Percentiles rank a stretch among this genome's conserved stretches.
Evolutionary conservation across 2,329 filamentous ascomycete genomes (phyloP).

Genomic region (Penicillium sp.): DNA sequence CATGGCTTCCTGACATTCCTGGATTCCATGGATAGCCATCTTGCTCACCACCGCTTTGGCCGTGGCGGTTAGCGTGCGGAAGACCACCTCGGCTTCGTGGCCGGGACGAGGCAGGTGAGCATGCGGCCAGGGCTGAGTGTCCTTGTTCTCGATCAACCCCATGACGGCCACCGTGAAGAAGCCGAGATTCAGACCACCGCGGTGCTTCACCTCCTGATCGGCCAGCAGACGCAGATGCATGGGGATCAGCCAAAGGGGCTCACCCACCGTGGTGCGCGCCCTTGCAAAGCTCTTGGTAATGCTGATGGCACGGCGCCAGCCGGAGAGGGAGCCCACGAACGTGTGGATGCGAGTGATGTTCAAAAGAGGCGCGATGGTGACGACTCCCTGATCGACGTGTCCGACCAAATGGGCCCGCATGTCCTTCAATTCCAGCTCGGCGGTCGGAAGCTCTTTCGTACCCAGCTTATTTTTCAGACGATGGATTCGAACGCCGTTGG

Average conservation of each 20-base stretch:
- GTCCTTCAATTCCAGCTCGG: conserved; percentile 61
- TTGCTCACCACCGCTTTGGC: conserved; percentile 34
- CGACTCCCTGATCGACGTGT: conserved; percentile 58
- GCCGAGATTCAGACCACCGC: conserved; percentile 32
- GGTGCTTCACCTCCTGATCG: conserved; percentile 35
- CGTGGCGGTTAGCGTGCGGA: conserved; percentile 27
- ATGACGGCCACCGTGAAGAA: conserved; percentile 30
- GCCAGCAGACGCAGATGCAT: conserved; percentile 39
- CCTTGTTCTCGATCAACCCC: conserved; percentile 50
- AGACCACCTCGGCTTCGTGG: conserved; percentile 21
- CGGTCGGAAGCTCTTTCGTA: conserved; percentile 56
- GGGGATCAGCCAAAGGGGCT: conserved; percentile 34
- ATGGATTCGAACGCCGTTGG: conserved; percentile 61
- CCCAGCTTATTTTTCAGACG: conserved; percentile 68
- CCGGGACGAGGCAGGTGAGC: conserved; percentile 42
- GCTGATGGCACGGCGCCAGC: conserved; percentile 36
- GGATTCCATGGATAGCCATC: conserved; percentile 25
- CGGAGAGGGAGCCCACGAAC: conserved; percentile 32
- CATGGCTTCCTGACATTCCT: conserved; percentile 36
- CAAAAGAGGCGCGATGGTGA: conserved; percentile 62
- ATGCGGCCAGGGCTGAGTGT: conserved; percentile 28
- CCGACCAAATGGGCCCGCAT: conserved; percentile 63
- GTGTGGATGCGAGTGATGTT: conserved; percentile 55
- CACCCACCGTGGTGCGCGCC: conserved; percentile 33
- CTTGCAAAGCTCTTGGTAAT: conserved; percentile 39